Evolutionary conservation across 805 yeast species (phyloP), one percentile per base, ranked within the genome.

Genomic region (Teunomyces barrocoloradensis): DNA sequence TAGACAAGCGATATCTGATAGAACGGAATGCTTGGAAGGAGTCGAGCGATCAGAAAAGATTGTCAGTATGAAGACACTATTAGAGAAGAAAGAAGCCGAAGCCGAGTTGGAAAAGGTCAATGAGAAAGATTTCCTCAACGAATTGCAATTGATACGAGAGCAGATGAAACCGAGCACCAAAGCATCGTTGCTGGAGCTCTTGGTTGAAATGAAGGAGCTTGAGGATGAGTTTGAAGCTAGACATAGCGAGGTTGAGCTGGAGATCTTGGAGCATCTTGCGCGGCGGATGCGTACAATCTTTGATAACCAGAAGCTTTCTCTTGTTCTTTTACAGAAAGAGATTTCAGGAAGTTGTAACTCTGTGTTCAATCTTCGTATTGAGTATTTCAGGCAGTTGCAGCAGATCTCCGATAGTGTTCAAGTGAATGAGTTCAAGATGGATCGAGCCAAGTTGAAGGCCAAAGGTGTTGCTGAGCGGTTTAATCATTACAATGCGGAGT

Each of bases 381-480:
- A 79, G 37, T 94, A 91, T 63, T 94, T 84, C 68, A 82, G 83
- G 56, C 91, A 89, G 51, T 74, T 94, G 27, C 99, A 94, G 64
- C 84, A 77, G 44, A 77, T 91, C 20, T 89, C 97, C 0, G 98
- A 94, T 65, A 82, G 83, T 36, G 91, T 92, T 30, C 77, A 77
- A 6, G 49, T 57, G 10, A 43, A 49, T 6, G 47, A 45, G 10
- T 53, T 53, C 23, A 33, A 36, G 75, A 79, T 45, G 70, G 69
- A 20, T 63, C 73, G 12, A 56, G 63, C 17, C 52, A 55, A 68
- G 53, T 54, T 49, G 44, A 23, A 53, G 40, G 61, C 53, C n/a
- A 49, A 56, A 13, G 56, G 17, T 2, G 45, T 49, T 6, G 30
- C 9, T 5, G 23, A 37, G 11, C 27, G 10, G 6, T 9, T 25